Conservation (phyloP, 176 grass and related monocot species). For the Bolboschoenus planiculmis region DNA sequence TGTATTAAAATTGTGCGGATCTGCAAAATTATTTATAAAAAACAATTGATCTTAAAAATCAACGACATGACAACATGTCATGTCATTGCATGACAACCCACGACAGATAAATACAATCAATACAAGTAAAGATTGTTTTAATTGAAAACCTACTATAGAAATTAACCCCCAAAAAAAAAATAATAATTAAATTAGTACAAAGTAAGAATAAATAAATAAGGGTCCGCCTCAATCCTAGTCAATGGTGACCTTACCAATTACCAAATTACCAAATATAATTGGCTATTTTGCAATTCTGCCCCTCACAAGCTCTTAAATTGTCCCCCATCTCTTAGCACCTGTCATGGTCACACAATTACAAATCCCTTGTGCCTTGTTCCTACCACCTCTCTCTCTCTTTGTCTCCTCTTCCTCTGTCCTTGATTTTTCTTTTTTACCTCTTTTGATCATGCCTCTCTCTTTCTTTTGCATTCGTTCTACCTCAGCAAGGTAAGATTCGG, state of each 20-base stretch:
- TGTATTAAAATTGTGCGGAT: no score
- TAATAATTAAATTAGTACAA: background rate
- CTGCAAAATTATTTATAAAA: no score
- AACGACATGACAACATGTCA: background rate
- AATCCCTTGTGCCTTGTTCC: background rate
- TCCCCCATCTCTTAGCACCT: background rate
- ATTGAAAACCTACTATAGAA: background rate
- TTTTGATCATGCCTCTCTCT: background rate
- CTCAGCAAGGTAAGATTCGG: slow-evolving; percentile 17
- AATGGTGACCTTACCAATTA: background rate
- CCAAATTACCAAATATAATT: background rate
- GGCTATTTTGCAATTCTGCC: background rate
- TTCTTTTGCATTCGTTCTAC: background rate
- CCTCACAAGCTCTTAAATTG: slow-evolving; percentile 1
- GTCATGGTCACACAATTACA: background rate
- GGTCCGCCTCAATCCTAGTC: slow-evolving; percentile 5
- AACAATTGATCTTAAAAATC: background rate
- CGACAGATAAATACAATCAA: background rate
- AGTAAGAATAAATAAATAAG: background rate
- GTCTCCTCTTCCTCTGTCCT: background rate
- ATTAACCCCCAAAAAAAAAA: background rate
- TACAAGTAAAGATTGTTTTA: background rate
- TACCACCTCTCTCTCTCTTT: background rate
- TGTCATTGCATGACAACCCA: background rate
- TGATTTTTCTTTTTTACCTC: background rate